Evolutionary conservation across 306 rosid species (phyloP), one percentile per base, ranked within the genome.

Genomic region (Dalbergia cultrata): DNA sequence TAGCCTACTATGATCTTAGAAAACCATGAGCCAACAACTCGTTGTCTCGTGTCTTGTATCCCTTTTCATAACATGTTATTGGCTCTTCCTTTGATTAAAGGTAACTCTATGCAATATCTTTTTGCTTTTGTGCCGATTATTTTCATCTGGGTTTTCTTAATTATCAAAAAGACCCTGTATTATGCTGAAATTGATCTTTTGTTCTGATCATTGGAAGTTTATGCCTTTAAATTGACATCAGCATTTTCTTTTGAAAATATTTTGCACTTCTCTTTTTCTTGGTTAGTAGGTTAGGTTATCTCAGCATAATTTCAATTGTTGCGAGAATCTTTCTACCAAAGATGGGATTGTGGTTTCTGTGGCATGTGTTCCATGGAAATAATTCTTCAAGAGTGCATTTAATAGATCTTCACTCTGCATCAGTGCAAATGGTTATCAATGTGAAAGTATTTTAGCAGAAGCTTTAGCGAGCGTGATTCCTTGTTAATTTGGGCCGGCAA

Each of bases 1-100:
- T 83, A 33, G 66, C 37, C 57, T 34, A 33, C 70, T 43, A 37
- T 44, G 57, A 69, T 82, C 79, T 45, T 52, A 43, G 26, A 65
- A 80, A 79, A 74, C 70, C 74, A 80, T 82, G 94, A 89, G 94
- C 54, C 97, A 89, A 87, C 92, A 75, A 35, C 90, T 91, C 88
- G 94, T 91, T 93, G 97, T 67, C 94, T 91, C 97, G 86, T 56
- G 37, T 17, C 31, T 14, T 61, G 58, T 34, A 44, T 77, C 33
- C n/a, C 59, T 41, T 62, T 4, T n/a, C 10, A 6, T 33, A 13
- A 13, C 54, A 43, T 70, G 8, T 66, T 5, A 17, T 63, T 37
- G 13, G 57, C 9, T 16, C 8, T 70, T 11, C 47, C 67, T 69
- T n/a, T 14, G 5, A 60, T 60, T 54, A 44, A 47, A 9, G 3